Evolutionary conservation across 495 filamentous ascomycete species (phyloP).

Genomic region (Xylaria bambusicola): DNA sequence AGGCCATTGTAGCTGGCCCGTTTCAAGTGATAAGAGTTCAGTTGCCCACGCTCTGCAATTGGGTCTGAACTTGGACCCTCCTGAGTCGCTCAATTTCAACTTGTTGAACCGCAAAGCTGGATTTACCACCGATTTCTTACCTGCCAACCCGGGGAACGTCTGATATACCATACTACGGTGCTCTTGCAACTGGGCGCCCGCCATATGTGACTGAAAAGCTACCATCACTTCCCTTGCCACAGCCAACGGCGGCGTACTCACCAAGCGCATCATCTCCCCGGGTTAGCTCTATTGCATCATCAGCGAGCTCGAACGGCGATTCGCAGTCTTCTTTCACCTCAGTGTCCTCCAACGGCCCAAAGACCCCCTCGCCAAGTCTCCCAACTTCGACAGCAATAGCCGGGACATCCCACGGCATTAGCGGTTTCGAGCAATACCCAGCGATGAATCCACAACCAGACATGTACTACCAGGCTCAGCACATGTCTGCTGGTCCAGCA

Average conservation of each 20-base stretch:
- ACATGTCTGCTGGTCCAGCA: conserved; percentile 79
- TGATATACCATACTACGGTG: conserved; percentile 71
- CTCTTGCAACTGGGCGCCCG: conserved; percentile 67
- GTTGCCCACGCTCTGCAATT: not conserved
- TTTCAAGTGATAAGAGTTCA: no score
- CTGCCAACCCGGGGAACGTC: conserved; percentile 85
- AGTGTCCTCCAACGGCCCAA: conserved; percentile 58
- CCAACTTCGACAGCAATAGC: conserved; percentile 41
- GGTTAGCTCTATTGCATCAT: conserved; percentile 65
- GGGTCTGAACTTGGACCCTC: not conserved
- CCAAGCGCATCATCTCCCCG: conserved; percentile 70
- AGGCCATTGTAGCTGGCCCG: no score
- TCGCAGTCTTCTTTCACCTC: conserved; percentile 58
- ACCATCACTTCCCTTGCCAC: conserved; percentile 73
- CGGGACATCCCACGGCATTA: conserved; percentile 44
- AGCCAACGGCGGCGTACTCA: conserved; percentile 59
- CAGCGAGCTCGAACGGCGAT: conserved; percentile 52
- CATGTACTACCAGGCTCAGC: conserved; percentile 73
- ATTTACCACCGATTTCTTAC: conserved; percentile 91
- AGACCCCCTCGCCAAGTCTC: conserved; percentile 57
- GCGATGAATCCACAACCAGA: conserved; percentile 90
- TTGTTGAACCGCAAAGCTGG: conserved; percentile 86
- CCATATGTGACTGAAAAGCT: conserved; percentile 72
- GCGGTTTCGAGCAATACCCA: conserved; percentile 60
- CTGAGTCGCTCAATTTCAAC: conserved; percentile 17